Base-by-base conservation (phyloP, 805 yeast species). In the Zygosaccharomyces kombuchaensis region DNA sequence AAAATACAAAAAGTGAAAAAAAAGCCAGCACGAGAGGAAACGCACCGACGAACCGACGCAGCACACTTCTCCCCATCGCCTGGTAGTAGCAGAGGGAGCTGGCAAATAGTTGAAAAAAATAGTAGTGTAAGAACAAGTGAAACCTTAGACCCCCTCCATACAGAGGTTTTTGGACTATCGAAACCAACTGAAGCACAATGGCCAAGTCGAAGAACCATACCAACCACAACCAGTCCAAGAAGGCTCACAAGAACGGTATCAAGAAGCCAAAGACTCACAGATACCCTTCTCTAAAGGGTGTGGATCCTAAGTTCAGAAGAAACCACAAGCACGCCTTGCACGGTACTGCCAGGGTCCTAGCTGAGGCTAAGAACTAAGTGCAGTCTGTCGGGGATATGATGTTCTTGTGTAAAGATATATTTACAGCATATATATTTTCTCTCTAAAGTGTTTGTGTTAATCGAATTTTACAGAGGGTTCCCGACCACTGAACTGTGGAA, bases 171-270 rank as follows among this genome's bases (percentile, higher is more conserved):
- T 29, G 32, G 32, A 29, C 32, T 14, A 29, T 10, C 13, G 21
- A 30, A 36, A 44, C 40, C 57, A 56, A 38, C 25, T 38, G 26
- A 38, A 38, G 34, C 41, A 70, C 74, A 77, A 91, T 93, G 99
- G 74, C 99, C 76, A 93, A 93, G 81, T 91, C 98, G 65, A 93
- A 93, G 96, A 93, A 93, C 80, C 98, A 93, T 76, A 93, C 99
- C 78, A 90, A 89, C 78, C 99, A 93, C 80, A 93, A 93, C 95
- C 98, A 91, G 80, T 87, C 85, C 89, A 86, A 77, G 75, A 93
- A 93, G 95, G 98, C 98, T 71, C 99, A 93, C 97, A 90, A 84
- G 74, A 93, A 93, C 86, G 99, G 99, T 81, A 91, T 93, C 81
- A 91, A 91, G 87, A 93, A 91, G 90, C 96, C 97, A 68, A 87